Conservation (phyloP, 345 rosid species). For the Brassica incana region DNA sequence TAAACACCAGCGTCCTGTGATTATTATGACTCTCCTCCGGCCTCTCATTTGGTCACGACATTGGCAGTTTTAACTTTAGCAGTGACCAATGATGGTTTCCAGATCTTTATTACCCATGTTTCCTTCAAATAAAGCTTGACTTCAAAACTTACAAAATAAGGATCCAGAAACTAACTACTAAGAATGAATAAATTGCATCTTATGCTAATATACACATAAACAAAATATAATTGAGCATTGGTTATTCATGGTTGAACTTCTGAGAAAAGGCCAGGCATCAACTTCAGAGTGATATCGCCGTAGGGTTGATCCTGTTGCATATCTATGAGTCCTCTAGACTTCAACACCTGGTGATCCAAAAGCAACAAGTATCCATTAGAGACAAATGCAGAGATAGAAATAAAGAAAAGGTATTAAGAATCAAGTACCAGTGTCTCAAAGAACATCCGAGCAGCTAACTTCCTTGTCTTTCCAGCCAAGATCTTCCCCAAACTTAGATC, state of each 20-base stretch:
- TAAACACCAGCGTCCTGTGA: too few relatives aligned
- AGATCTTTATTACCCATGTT: too few relatives aligned
- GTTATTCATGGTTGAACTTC: constrained; percentile 46
- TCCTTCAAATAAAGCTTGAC: too few relatives aligned
- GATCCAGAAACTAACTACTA: too few relatives aligned
- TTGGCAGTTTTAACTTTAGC: too few relatives aligned
- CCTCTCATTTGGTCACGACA: too few relatives aligned
- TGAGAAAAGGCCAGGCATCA: constrained; percentile 45
- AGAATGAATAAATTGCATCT: too few relatives aligned
- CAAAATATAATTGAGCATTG: background rate
- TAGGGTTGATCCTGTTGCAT: constrained; percentile 65
- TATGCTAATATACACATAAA: too few relatives aligned
- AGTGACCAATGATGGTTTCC: too few relatives aligned
- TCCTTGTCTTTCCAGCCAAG: constrained; percentile 71
- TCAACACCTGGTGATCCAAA: constrained; percentile 61
- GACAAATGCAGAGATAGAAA: background rate
- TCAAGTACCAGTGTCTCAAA: constrained; percentile 69
- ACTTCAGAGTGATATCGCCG: constrained; percentile 57
- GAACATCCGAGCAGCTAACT: constrained; percentile 83
- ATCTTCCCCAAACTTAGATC: constrained; percentile 62
- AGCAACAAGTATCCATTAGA: background rate
- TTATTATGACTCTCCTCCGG: too few relatives aligned
- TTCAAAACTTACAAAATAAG: too few relatives aligned
- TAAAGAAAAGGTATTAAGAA: background rate
- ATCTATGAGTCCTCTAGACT: constrained; percentile 68